phyloP scores from a whole-genome alignment of 163 green algal genomes.

The Chlamydomonas reinhardtii region DNA sequence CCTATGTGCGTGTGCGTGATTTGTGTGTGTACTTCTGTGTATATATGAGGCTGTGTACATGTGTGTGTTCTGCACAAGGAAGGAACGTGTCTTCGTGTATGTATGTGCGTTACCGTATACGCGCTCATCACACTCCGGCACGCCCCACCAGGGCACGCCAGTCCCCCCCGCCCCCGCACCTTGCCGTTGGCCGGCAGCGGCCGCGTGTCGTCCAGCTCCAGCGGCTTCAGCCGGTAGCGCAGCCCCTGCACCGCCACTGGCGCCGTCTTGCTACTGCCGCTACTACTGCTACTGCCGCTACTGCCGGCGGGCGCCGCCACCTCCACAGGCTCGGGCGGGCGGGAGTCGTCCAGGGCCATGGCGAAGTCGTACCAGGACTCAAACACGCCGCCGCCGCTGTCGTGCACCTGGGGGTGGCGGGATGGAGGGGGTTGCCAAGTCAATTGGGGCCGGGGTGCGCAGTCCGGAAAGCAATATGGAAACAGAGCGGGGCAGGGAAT shows the following conservation, averaged over 20 bases:
- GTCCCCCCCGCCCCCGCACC: constrained; percentile 23
- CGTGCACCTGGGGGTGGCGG: constrained; percentile 59
- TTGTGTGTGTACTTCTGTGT: no score
- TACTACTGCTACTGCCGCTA: neutral
- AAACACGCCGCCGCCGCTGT: constrained; percentile 61
- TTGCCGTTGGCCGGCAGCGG: constrained; percentile 75
- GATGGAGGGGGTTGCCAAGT: constrained; percentile 36
- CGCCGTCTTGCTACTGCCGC: neutral
- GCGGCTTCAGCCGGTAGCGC: constrained; percentile 67
- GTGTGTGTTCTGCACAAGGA: no score
- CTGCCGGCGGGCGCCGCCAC: constrained; percentile 15
- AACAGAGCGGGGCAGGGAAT: no score
- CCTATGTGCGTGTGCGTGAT: no score
- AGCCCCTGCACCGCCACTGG: constrained; percentile 57
- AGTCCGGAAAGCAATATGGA: no score
- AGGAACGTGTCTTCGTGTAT: no score
- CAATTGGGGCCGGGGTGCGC: neutral
- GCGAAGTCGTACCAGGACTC: constrained; percentile 74
- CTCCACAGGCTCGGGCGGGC: constrained; percentile 67
- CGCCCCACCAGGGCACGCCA: no score
- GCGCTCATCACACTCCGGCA: no score
- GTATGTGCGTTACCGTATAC: no score
- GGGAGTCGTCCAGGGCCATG: constrained; percentile 60
- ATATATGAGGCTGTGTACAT: no score
- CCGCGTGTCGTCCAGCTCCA: constrained; percentile 43